Evolutionary conservation across 2,329 filamentous ascomycete species (phyloP), one percentile per base, ranked within the genome.

Genomic region (Pseudogymnoascus sp.): DNA sequence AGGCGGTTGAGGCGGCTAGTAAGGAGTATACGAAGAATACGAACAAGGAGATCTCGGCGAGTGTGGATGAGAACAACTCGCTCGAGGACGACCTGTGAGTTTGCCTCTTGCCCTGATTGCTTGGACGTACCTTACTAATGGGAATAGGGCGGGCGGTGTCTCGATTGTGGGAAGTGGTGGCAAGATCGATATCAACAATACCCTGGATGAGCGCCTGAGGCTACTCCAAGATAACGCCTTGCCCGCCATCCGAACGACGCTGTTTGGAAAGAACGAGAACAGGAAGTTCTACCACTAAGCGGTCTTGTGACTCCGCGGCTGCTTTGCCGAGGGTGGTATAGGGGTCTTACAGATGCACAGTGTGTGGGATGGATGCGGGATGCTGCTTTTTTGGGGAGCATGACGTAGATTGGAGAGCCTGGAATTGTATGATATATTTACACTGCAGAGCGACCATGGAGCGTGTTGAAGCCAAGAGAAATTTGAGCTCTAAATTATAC

Each of bases 141-240:
- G 37, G 7, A 61, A 38, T 69, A 97, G 95, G 72, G 83, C 92
- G 65, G 95, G 95, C 65, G 95, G 95, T 71, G 82, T 96, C 64
- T 76, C 84, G 64, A 86, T 99, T 68, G 78, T 96, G 63, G 91
- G 93, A 68, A 88, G 89, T 69, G 82, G 82, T 68, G 95, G 95
- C 75, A 97, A 93, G 83, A 97, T 99, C 75, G 92, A 96, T 72
- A 93, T 99, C 77, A 93, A 97, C 84, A 97, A 99, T 81, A 97
- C 95, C 63, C 90, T 97, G 70, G 95, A 97, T 75, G 90, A 96
- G 74, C 87, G 95, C 69, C 81, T 99, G 76, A 85, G 84, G 72
- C 82, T 97, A 65, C 85, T 97, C 68, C 89, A 96, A 78, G 87
- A 88, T 64, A 89, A 90, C 69, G 90, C 91, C 61, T 84, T 97